Evolutionary conservation across 169 alveolate species (phyloP).

Genomic region (Eimeria acervulina): DNA sequence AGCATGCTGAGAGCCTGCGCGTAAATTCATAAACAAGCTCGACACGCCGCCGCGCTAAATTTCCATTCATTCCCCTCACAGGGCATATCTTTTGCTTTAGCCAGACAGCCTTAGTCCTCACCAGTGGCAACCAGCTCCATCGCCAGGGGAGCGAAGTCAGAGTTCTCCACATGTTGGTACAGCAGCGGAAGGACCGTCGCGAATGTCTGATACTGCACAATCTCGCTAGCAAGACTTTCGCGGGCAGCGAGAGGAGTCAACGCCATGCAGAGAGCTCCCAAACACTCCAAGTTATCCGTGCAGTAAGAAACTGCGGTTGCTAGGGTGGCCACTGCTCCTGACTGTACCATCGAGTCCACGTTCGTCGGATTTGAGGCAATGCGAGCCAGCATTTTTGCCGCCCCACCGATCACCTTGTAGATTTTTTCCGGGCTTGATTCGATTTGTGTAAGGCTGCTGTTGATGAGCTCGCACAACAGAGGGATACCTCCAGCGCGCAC

Average conservation of each 20-base stretch:
- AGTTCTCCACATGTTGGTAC: constrained; percentile 90
- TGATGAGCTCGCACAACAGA: constrained; percentile 92
- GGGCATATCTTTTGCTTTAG: background rate
- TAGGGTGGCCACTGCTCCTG: constrained; percentile 94
- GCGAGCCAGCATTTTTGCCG: constrained; percentile 93
- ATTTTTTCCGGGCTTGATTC: constrained; percentile 91
- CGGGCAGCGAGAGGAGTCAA: constrained; percentile 91
- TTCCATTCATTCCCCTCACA: background rate
- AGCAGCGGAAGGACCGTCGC: constrained; percentile 92
- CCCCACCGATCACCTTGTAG: constrained; percentile 91
- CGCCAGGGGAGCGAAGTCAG: constrained; percentile 84
- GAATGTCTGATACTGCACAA: constrained; percentile 88
- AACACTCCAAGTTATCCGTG: constrained; percentile 89
- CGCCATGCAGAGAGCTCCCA: constrained; percentile 93
- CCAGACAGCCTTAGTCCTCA: background rate
- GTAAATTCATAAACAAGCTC: background rate
- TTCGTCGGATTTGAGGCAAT: constrained; percentile 92
- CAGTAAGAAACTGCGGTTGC: constrained; percentile 93
- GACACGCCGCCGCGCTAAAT: background rate
- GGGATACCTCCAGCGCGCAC: constrained; percentile 95
- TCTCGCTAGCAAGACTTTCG: constrained; percentile 87
- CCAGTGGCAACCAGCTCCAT: constrained; percentile 86
- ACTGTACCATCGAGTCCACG: constrained; percentile 91
- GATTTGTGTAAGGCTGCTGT: constrained; percentile 91
- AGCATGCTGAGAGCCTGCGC: constrained; percentile 92